Base-by-base conservation (phyloP, 2,329 filamentous ascomycete genomes). In the Golovinomyces cichoracearum region DNA sequence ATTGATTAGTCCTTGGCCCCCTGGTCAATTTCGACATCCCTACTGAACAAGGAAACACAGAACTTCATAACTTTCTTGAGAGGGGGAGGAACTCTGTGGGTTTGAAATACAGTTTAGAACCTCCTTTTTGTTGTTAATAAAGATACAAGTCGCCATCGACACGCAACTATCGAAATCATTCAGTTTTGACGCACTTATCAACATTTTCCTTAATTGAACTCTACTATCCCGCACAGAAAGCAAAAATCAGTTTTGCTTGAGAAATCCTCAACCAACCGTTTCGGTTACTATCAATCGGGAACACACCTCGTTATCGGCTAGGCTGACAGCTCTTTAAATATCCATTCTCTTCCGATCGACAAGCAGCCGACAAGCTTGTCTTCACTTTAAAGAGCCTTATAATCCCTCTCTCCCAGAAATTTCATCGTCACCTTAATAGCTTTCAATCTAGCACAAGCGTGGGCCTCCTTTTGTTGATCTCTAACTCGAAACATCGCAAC, bases 361-460 rank as follows among this genome's bases (percentile, higher is more conserved):
- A 41, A 19, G 22, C 38, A 19, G 38, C 38, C 38, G 65, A 23
- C n/a, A 40, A 19, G 49, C 42, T n/a, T 38, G 29, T 29, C 4
- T 19, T 13, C 38, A 9, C 22, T 41, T 23, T 23, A 12, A 23
- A 23, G 10, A 21, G 5, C 22, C 12, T 41, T 13, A 35, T 4
- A 4, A 12, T n/a, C 31, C 31, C 13, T 33, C 31, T 4, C n/a
- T 15, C 10, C 13, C 5, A 3, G 5, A 33, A 15, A 3, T 33
- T 33, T 15, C 31, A 3, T 15, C 10, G n/a, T 15, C 31, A 33
- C 31, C 31, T n/a, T n/a, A n/a, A n/a, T n/a, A 33, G 31, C 13
- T n/a, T 10, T 7, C 13, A 4, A 33, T 33, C n/a, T 33, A 9
- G 5, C n/a, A 33, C 6, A 15, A n/a, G n/a, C 10, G 5, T 33